These are phyloP conservation scores for Saturnispora ahearnii DNA, from an alignment of 805 yeast genomes.

Conservation along the genomic window DNA sequence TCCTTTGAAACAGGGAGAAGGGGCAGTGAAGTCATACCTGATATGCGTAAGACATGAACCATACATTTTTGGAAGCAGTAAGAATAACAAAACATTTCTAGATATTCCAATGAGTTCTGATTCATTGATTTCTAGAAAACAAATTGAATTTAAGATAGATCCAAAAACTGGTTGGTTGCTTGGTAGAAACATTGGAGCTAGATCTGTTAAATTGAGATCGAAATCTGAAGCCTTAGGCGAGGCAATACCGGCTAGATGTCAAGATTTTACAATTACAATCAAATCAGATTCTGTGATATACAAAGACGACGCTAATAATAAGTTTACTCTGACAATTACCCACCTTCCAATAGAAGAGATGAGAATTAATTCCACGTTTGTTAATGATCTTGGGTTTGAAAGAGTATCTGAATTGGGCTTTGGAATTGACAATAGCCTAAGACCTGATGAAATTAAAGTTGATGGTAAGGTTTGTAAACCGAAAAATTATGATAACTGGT, in stretches of 20 bases:
- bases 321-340: neutral
- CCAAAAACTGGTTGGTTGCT: neutral
- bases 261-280: neutral
- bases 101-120: constrained; percentile 4
- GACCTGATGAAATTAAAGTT: neutral
- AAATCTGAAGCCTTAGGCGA: neutral
- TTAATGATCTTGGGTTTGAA: neutral
- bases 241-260: neutral
- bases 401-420: neutral
- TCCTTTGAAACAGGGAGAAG: constrained; percentile 1
- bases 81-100: neutral
- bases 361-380: neutral
- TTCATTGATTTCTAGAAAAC: constrained; percentile 2
- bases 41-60: neutral
- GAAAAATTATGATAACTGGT: constrained; percentile 4
- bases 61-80: constrained; percentile 5
- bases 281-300: constrained; percentile 1
- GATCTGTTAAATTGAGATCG: neutral
- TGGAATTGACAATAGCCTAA: neutral
- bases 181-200: neutral
- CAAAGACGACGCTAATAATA: neutral
- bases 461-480: neutral
- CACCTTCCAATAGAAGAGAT: neutral
- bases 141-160: constrained; percentile 3
- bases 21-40: neutral